Evolutionary conservation across 108 stramenopile genomes (phyloP).

Genomic region (Schizochytrium sp.): DNA sequence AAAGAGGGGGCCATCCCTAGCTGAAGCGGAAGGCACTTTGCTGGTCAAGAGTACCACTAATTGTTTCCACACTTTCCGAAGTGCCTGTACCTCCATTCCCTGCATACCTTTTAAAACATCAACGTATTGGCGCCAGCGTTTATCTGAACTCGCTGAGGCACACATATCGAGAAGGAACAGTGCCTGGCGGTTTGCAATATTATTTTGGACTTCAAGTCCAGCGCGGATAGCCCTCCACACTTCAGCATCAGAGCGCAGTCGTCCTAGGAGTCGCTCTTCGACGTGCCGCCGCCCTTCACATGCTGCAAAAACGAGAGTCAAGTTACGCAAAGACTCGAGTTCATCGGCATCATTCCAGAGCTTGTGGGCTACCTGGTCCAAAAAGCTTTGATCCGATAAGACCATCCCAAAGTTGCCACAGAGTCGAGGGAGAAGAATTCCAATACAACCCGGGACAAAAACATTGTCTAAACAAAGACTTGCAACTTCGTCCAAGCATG

Average conservation of each 20-base stretch:
- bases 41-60: not conserved
- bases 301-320: slow-evolving; percentile 22
- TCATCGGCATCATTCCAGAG: not conserved
- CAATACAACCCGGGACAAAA: not conserved
- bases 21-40: not conserved
- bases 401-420: slow-evolving; percentile 23
- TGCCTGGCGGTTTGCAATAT: not conserved
- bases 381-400: not conserved
- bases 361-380: not conserved
- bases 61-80: not conserved
- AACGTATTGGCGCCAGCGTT: slow-evolving; percentile 9
- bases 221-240: not conserved
- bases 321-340: not conserved
- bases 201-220: not conserved
- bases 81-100: not conserved
- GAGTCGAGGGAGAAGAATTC: not conserved
- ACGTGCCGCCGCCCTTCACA: not conserved
- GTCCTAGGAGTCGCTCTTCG: not conserved
- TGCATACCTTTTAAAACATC: not conserved
- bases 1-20: not conserved
- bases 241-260: not conserved
- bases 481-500: not conserved
- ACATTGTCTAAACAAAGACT: not conserved
- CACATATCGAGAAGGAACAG: not conserved
- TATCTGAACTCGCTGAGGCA: not conserved